Percentiles rank a stretch among this genome's conserved stretches.
phyloP scores from a whole-genome alignment of 2,329 filamentous ascomycete genomes.

The Neofusicoccum sp. region DNA sequence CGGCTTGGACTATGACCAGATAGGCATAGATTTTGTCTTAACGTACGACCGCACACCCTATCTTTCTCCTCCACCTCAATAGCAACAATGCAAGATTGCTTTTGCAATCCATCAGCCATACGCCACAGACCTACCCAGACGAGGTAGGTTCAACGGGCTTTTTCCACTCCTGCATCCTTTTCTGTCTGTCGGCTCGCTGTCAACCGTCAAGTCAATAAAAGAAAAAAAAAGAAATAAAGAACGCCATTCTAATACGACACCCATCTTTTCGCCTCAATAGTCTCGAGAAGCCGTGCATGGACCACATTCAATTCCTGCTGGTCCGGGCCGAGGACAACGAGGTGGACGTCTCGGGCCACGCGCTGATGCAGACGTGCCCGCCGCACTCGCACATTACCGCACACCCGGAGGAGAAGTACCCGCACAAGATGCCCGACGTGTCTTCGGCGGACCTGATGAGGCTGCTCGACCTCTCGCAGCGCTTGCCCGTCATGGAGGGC shows the following conservation, averaged over 20 bases:
- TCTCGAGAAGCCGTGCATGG: slow-evolving; percentile 93
- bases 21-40: slow-evolving; percentile 87
- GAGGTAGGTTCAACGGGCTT: slow-evolving; percentile 14
- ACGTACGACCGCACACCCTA: slow-evolving; percentile 76
- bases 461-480: slow-evolving; percentile 78
- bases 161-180: slow-evolving; percentile 23
- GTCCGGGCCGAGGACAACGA: slow-evolving; percentile 53
- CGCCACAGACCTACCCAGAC: slow-evolving; percentile 10
- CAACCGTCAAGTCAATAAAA: slow-evolving; percentile 13
- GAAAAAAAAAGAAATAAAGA: neutral
- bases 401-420: slow-evolving; percentile 56
- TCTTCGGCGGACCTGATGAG: slow-evolving; percentile 69
- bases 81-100: slow-evolving; percentile 28
- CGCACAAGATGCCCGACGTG: slow-evolving; percentile 76
- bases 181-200: slow-evolving; percentile 20
- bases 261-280: slow-evolving; percentile 36
- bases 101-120: slow-evolving; percentile 3
- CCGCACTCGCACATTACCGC: slow-evolving; percentile 63
- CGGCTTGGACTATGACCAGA: slow-evolving; percentile 71
- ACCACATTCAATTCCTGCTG: slow-evolving; percentile 79
- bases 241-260: slow-evolving; percentile 15
- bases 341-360: slow-evolving; percentile 78
- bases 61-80: slow-evolving; percentile 62
- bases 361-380: slow-evolving; percentile 88
- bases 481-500: slow-evolving; percentile 73